These are phyloP conservation scores for Citrus reticulata DNA, from an alignment of 345 rosid genomes.

Conservation along the genomic window DNA sequence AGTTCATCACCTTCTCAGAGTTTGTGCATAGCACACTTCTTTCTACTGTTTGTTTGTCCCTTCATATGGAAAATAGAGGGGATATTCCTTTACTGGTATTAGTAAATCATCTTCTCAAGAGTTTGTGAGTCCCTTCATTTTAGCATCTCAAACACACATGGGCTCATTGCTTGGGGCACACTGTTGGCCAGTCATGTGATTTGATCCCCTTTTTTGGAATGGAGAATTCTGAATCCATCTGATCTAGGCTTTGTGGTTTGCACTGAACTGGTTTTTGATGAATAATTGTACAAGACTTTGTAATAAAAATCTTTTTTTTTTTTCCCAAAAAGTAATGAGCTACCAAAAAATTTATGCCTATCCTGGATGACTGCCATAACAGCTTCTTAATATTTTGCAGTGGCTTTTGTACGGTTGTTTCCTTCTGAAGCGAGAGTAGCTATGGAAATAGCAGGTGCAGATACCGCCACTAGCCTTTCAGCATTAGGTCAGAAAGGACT, in stretches of 20 bases:
- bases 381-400: slow-evolving; percentile 20
- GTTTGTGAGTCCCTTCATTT: no score
- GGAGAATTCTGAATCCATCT: not conserved
- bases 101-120: no score
- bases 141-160: no score
- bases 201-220: no score
- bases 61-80: not conserved
- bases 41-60: not conserved
- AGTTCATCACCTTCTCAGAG: not conserved
- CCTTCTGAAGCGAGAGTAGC: slow-evolving; percentile 47
- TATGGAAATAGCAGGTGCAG: slow-evolving; percentile 38
- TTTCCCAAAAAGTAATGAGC: not conserved
- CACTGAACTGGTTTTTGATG: not conserved
- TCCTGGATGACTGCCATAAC: not conserved
- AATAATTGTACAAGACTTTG: not conserved
- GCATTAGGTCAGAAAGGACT: not conserved
- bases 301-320: rapidly evolving
- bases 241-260: not conserved
- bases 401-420: slow-evolving; percentile 36
- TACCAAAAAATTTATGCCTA: not conserved
- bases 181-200: no score
- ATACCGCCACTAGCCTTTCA: slow-evolving; percentile 13
- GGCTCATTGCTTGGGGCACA: not conserved
- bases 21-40: not conserved
- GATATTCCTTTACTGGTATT: no score